Percentiles rank a stretch among this genome's conserved stretches.
Conservation (phyloP, 139 green algal species). For the Tetradesmus lagerheimii region DNA sequence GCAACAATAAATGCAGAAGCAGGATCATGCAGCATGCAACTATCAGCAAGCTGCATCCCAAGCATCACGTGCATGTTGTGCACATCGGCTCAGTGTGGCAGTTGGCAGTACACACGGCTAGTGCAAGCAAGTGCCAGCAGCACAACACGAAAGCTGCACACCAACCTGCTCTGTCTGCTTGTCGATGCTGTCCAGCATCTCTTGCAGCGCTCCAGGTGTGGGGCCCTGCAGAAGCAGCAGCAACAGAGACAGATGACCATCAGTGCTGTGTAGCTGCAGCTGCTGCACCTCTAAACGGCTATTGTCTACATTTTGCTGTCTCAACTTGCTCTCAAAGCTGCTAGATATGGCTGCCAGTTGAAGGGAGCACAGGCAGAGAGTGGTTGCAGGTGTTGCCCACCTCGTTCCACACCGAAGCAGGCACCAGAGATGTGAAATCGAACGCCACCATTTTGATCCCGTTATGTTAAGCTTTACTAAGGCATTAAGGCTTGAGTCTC, state of each 20-base stretch:
- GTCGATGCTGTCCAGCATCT: slow-evolving; percentile 40
- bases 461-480: background rate
- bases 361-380: background rate
- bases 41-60: background rate
- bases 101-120: background rate
- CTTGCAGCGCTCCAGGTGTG: slow-evolving; percentile 33
- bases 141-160: background rate
- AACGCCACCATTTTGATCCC: background rate
- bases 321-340: background rate
- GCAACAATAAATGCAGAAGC: background rate
- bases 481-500: background rate
- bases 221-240: slow-evolving; percentile 30
- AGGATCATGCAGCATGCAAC: background rate
- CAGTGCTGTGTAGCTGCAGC: background rate
- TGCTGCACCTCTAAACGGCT: background rate
- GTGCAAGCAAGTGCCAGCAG: background rate
- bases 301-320: background rate
- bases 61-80: background rate
- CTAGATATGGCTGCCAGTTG: background rate
- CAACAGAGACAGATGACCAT: background rate
- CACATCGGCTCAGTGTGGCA: background rate
- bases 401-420: slow-evolving; percentile 24
- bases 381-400: slow-evolving; percentile 1
- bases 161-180: slow-evolving; percentile 40
- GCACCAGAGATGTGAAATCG: slow-evolving; percentile 17